phyloP scores from a whole-genome alignment of 352 stramenopile genomes.

The Pythium utonaiense region DNA sequence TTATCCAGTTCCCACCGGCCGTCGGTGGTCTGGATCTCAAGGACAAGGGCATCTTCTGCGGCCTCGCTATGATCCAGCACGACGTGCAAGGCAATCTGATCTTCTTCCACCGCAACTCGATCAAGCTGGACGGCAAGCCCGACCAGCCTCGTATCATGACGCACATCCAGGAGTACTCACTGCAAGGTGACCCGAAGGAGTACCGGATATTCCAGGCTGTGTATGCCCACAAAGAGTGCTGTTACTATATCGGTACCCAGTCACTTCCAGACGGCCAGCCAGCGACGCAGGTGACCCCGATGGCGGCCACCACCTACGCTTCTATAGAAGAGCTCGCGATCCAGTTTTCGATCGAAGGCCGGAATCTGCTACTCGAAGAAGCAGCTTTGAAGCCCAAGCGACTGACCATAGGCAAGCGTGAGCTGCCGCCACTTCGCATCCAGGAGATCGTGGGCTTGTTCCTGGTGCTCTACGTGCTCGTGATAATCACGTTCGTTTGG shows the following conservation, averaged over 20 bases:
- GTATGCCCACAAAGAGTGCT: slow-evolving; percentile 79
- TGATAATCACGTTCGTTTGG: slow-evolving; percentile 77
- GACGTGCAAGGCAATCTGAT: slow-evolving; percentile 79
- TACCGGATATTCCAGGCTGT: slow-evolving; percentile 84
- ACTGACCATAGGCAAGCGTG: slow-evolving; percentile 11
- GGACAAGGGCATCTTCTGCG: slow-evolving; percentile 78
- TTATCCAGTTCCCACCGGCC: slow-evolving; percentile 64
- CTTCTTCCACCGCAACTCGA: slow-evolving; percentile 85
- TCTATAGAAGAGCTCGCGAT: slow-evolving; percentile 76
- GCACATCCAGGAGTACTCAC: slow-evolving; percentile 78
- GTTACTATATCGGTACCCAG: slow-evolving; percentile 83
- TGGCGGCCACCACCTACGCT: slow-evolving; percentile 73
- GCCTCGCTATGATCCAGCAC: slow-evolving; percentile 84
- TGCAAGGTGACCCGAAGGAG: slow-evolving; percentile 60
- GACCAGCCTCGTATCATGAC: slow-evolving; percentile 76
- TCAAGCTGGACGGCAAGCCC: slow-evolving; percentile 72
- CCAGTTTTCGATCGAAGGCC: slow-evolving; percentile 72
- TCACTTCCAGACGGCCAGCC: slow-evolving; percentile 52
- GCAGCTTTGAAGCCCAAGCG: slow-evolving; percentile 23
- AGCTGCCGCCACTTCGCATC: slow-evolving; percentile 21
- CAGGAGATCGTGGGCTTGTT: slow-evolving; percentile 71
- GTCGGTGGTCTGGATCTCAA: slow-evolving; percentile 69
- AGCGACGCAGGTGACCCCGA: slow-evolving; percentile 64
- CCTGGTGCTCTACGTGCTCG: slow-evolving; percentile 56
- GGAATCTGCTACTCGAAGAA: slow-evolving; percentile 51